Evolutionary conservation across 768 basidiomycete genomes (phyloP), one percentile per base, ranked within the genome.

Genomic region (Xerocomellus amylosporus): DNA sequence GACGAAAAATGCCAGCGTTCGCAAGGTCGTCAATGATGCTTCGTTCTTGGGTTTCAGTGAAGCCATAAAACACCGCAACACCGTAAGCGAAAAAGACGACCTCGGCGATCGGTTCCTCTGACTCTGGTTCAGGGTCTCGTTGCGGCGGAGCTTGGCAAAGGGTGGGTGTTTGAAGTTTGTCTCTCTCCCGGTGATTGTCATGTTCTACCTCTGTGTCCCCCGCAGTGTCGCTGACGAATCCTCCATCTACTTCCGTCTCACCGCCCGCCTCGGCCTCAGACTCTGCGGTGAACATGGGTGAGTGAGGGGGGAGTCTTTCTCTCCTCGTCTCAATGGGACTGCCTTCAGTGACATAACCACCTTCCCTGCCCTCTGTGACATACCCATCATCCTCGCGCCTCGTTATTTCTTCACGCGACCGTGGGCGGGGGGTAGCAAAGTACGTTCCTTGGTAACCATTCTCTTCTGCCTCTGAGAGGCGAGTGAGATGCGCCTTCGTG

Each of bases 11-110:
- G 3, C 87, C 86, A 0, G 90, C 91, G 37, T 75, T 79, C 5
- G 83, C 80, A 17, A 93, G 74, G 66, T 98, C 95, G 53, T 96
- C 93, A 40, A 98, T 68, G 40, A 98, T 85, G 59, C 84, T 83
- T 54, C 77, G 79, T 73, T 98, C 95, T 65, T 95, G 85, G 5
- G 72, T 66, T 65, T 94, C 93, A 3, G 78, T 71, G 49, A 98
- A 77, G 2, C 95, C 95, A 67, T 94, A 94, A 71, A 97, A 97
- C 1, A 97, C 94, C 0, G 83, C 84, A 1, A 97, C 95, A 17
- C 95, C 95, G 66, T 96, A 91, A 34, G 85, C 81, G 55, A 93
- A 91, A 68, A 91, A 90, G 8, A 92, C 78, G 0, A 79, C 87
- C 64, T 92, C 89, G 0, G 84, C 89, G 34, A 87, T 75, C 15